phyloP scores from a whole-genome alignment of 768 basidiomycete species.

The Hericium coralloides region DNA sequence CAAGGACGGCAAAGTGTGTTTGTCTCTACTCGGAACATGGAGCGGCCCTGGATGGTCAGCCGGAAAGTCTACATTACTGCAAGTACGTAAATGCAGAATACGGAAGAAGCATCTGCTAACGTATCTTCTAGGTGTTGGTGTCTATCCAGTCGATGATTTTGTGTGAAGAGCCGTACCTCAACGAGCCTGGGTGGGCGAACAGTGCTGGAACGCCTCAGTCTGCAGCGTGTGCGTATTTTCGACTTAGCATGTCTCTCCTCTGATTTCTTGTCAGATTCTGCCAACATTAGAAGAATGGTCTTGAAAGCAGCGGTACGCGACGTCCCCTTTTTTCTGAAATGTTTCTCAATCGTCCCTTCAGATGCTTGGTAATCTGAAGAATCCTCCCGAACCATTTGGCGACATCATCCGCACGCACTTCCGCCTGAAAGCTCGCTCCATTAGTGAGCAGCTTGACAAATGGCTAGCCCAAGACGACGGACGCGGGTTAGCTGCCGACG shows the following conservation, averaged over 20 bases:
- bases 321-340: background rate
- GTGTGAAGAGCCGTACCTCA: constrained; percentile 88
- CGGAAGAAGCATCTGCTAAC: background rate
- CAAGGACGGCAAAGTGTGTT: constrained; percentile 90
- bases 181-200: constrained; percentile 84
- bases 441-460: constrained; percentile 65
- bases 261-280: constrained; percentile 51
- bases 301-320: constrained; percentile 70
- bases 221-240: constrained; percentile 46
- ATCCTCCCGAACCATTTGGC: constrained; percentile 76
- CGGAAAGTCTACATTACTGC: constrained; percentile 83
- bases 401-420: constrained; percentile 90
- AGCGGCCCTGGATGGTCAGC: constrained; percentile 87
- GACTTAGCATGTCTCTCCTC: constrained; percentile 2
- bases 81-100: constrained; percentile 34
- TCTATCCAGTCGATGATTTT: constrained; percentile 97
- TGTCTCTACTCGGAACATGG: constrained; percentile 91
- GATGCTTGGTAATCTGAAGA: constrained; percentile 82
- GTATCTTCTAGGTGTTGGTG: constrained; percentile 54
- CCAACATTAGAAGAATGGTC: constrained; percentile 90
- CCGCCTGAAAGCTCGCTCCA: constrained; percentile 67
- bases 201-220: constrained; percentile 69
- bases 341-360: constrained; percentile 19
- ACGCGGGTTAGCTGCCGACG: constrained; percentile 44
- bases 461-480: constrained; percentile 79